These are phyloP conservation scores for Sporisorium scitamineum DNA, from an alignment of 1,284 basidiomycete genomes.

Conservation along the genomic window DNA sequence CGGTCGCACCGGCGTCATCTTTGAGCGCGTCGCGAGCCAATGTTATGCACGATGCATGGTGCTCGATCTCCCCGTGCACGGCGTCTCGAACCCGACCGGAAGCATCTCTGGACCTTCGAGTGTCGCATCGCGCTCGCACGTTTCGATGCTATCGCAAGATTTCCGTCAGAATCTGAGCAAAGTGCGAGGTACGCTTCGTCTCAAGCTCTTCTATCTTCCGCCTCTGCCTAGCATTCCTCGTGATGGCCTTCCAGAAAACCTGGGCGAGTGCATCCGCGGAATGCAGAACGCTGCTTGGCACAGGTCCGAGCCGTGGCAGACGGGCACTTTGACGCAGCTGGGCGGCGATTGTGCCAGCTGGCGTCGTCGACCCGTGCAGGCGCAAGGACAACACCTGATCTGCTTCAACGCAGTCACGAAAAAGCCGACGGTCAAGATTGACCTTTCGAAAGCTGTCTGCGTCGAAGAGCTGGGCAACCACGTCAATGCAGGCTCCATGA, in stretches of 20 bases:
- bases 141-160: constrained; percentile 36
- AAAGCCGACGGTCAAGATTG: constrained; percentile 88
- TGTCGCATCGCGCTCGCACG: constrained; percentile 42
- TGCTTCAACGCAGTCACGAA: constrained; percentile 95
- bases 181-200: constrained; percentile 60
- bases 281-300: constrained; percentile 90
- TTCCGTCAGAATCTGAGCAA: constrained; percentile 56
- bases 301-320: constrained; percentile 80
- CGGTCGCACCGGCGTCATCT: constrained; percentile 57
- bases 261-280: constrained; percentile 92
- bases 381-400: constrained; percentile 86
- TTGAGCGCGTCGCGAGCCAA: constrained; percentile 55
- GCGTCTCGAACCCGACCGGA: constrained; percentile 49
- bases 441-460: constrained; percentile 83
- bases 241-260: constrained; percentile 84
- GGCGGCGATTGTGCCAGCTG: constrained; percentile 94
- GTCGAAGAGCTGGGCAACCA: constrained; percentile 81
- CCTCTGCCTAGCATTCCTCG: constrained; percentile 83
- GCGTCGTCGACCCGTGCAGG: constrained; percentile 85
- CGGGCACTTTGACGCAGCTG: constrained; percentile 91
- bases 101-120: constrained; percentile 50
- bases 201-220: constrained; percentile 81
- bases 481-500: constrained; percentile 31
- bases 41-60: constrained; percentile 57
- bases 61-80: constrained; percentile 63